Base-by-base conservation (phyloP, 305 asterid species). In the Fraxinus dipetala region DNA sequence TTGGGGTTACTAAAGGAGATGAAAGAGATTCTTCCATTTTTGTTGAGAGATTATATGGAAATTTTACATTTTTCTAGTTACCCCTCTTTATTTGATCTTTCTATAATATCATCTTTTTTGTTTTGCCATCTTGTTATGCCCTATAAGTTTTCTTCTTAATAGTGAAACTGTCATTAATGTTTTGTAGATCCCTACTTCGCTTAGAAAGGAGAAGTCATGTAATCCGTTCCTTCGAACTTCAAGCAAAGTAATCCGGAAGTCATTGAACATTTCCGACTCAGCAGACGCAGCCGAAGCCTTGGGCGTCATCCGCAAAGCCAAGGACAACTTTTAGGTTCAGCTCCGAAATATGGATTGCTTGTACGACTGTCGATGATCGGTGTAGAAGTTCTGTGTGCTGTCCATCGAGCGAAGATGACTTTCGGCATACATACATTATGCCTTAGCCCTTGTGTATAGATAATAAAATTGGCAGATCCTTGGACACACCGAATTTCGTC, bases 211-310 rank as follows among this genome's bases (percentile, higher is more conserved):
- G 92, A 96, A 96, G 90, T 79, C 76, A 45, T 96, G 98, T 34
- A 96, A 96, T 86, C 99, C 99, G 0, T 96, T 96, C 85, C 97
- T 96, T 77, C 98, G 99, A 54, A 93, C 98, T 36, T 92, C 96
- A 61, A 94, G 98, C 75, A 38, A 32, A 80, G 98, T 93, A 89
- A 94, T 95, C 77, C 90, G 98, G 80, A 79, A 54, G 81, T 89
- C 92, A 13, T 87, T 95, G 86, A 91, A 83, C 67, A 91, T 96
- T 83, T 89, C 95, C 0, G 88, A 87, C 87, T 84, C 92, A 24
- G 97, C 97, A 20, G 91, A 89, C 22, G 98, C 93, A 61, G 91
- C 92, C 6, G 95, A 90, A 87, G 97, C 94, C 30, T 86, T 96
- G 70, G 93, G 95, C 6, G 87, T 83, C 80, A 94, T 96, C 83